These are phyloP conservation scores for Penicillium antarcticum DNA, from an alignment of 495 filamentous ascomycete species.

Conservation along the genomic window DNA sequence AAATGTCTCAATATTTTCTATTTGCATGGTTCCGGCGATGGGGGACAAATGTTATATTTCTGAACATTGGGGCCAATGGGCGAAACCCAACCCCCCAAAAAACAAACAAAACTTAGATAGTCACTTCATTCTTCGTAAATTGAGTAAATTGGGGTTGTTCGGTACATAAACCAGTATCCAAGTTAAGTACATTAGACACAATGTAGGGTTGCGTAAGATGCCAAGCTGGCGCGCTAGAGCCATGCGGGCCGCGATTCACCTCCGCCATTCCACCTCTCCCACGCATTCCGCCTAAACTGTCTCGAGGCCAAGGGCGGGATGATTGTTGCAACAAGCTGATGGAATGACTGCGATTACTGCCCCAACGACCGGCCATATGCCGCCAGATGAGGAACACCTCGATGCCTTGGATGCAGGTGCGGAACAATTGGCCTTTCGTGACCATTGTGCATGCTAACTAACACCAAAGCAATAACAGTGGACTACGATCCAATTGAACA, in stretches of 20 bases:
- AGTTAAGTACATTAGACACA: no score
- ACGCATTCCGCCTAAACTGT: constrained; percentile 18
- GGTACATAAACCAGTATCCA: no score
- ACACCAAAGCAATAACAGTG: constrained; percentile 48
- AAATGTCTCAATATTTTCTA: constrained; percentile 8
- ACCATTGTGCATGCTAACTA: constrained; percentile 23
- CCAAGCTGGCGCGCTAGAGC: constrained; percentile 24
- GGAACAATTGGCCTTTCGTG: constrained; percentile 1
- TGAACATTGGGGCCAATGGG: constrained; percentile 24
- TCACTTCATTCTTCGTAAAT: neutral
- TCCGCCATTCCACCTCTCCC: constrained; percentile 2
- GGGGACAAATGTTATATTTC: constrained; percentile 17
- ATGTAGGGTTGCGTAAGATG: constrained; percentile 17
- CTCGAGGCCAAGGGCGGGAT: constrained; percentile 24
- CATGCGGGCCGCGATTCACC: constrained; percentile 17
- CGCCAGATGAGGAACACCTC: constrained; percentile 33
- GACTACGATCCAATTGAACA: constrained; percentile 94
- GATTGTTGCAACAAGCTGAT: constrained; percentile 33
- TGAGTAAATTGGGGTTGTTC: no score
- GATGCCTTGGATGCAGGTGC: constrained; percentile 47
- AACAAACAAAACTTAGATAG: constrained; percentile 2
- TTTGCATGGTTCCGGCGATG: constrained; percentile 45
- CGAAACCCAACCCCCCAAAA: constrained; percentile 25
- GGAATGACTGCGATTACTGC: constrained; percentile 39
- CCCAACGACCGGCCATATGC: constrained; percentile 37